These are phyloP conservation scores for Wickerhamiella infanticola DNA, from an alignment of 1,139 yeast genomes.

Conservation along the genomic window DNA sequence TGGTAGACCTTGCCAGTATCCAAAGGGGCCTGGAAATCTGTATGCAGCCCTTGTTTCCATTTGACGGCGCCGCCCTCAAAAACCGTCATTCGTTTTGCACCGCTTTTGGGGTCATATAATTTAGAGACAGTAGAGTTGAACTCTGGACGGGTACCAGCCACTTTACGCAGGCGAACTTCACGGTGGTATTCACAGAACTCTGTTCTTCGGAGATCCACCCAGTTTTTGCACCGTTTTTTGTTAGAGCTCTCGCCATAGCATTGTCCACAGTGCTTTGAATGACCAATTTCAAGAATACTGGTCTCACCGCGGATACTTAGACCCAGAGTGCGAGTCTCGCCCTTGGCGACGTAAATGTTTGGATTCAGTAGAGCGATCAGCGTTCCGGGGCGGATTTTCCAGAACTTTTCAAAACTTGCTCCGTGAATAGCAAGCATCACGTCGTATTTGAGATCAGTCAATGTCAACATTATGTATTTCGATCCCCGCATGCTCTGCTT, in stretches of 20 bases:
- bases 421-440: constrained; percentile 53
- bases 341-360: constrained; percentile 31
- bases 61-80: constrained; percentile 25
- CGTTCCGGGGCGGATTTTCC: constrained; percentile 63
- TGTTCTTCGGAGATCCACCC: constrained; percentile 38
- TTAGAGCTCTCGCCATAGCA: constrained; percentile 40
- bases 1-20: constrained; percentile 1
- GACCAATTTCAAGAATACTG: constrained; percentile 56
- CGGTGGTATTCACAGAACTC: constrained; percentile 59
- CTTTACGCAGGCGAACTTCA: constrained; percentile 39
- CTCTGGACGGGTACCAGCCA: constrained; percentile 54
- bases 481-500: constrained; percentile 28
- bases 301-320: constrained; percentile 38
- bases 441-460: constrained; percentile 52
- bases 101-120: constrained; percentile 17
- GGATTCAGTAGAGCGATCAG: constrained; percentile 68
- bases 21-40: constrained; percentile 24
- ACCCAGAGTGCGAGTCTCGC: constrained; percentile 36
- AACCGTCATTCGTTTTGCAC: constrained; percentile 21
- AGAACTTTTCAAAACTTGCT: constrained; percentile 49
- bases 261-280: constrained; percentile 49
- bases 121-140: constrained; percentile 31
- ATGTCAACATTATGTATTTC: constrained; percentile 44
- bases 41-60: constrained; percentile 25
- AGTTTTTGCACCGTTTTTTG: constrained; percentile 39